Evolutionary conservation across 331 rosid genomes (phyloP).

Genomic region (Pyrus hybrid): DNA sequence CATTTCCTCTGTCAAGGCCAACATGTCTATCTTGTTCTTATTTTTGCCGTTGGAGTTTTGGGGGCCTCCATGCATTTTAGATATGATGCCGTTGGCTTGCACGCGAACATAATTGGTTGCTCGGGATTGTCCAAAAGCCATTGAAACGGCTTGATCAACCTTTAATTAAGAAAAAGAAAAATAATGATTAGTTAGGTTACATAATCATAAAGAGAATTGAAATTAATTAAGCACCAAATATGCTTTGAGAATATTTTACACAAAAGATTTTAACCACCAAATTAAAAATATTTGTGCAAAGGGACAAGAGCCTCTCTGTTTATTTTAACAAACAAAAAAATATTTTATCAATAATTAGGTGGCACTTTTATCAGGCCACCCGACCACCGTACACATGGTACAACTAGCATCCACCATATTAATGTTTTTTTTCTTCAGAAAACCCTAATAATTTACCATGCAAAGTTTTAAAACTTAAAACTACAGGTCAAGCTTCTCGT

Average conservation of each 20-base stretch:
- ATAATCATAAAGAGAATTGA: background rate
- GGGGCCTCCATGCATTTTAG: conserved; percentile 1
- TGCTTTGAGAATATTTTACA: background rate
- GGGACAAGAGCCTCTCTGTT: background rate
- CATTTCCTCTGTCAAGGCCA: conserved; percentile 50
- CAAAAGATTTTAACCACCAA: background rate
- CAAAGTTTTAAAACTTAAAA: too few relatives aligned
- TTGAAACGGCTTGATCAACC: conserved; percentile 92
- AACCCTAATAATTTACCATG: background rate
- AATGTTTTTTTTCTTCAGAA: background rate
- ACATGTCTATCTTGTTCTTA: conserved; percentile 27
- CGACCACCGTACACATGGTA: background rate
- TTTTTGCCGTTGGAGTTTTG: background rate
- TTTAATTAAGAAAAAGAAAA: conserved; percentile 7
- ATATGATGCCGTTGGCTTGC: conserved; percentile 48
- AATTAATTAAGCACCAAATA: background rate
- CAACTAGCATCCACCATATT: background rate
- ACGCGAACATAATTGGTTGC: conserved; percentile 61
- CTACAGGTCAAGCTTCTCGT: too few relatives aligned
- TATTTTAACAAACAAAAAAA: background rate
- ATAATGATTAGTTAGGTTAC: conserved; percentile 12
- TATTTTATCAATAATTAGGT: background rate
- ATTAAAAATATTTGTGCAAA: background rate
- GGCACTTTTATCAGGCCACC: background rate
- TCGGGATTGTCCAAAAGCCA: conserved; percentile 72